Evolutionary conservation across 192 early-diverging fungal genomes (phyloP), one percentile per base, ranked within the genome.

Genomic region (Diversispora epigaea): DNA sequence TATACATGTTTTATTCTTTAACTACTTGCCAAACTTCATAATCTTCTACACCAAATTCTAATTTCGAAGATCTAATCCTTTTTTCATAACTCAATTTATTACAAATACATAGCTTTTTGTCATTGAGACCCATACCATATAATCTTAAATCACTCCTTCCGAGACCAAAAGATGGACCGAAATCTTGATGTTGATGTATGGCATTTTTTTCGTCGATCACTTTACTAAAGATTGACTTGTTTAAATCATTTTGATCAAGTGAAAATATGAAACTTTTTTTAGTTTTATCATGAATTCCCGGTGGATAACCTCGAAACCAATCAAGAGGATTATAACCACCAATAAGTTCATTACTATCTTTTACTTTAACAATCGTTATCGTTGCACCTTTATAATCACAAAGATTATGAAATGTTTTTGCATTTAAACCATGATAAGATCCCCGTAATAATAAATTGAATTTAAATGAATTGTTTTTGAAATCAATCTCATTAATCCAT

Each of bases 11-110:
- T n/a, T 12, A 57, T 57, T 57, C n/a, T 57, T n/a, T 57, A 19
- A 57, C 12, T 7, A 57, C 55, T 57, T 57, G 55, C 1, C 21
- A 64, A 64, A 64, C 62, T 64, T 64, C 62, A 39, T 44, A 64
- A 64, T 64, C 62, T 8, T 39, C 32, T 44, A 39, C 6, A 19
- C 12, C 19, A 64, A 64, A 64, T 15, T 15, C 7, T 4, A 40
- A 7, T 40, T 1, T 15, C 7, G 9, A 40, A 44, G 7, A 6
- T 43, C 62, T 22, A 14, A 64, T 39, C 40, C 5, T 7, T 40
- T 40, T 64, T 64, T 64, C 62, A 64, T 64, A 64, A 11, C 62
- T 22, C 10, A 9, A 4, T 40, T 39, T 40, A 15, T 32, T 64
- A n/a, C 25, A 64, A 15, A 43, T 4, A 43, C 62, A 40, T 64